These are phyloP conservation scores for Leishmania turanica DNA, from an alignment of 208 protist genomes.

Conservation along the genomic window DNA sequence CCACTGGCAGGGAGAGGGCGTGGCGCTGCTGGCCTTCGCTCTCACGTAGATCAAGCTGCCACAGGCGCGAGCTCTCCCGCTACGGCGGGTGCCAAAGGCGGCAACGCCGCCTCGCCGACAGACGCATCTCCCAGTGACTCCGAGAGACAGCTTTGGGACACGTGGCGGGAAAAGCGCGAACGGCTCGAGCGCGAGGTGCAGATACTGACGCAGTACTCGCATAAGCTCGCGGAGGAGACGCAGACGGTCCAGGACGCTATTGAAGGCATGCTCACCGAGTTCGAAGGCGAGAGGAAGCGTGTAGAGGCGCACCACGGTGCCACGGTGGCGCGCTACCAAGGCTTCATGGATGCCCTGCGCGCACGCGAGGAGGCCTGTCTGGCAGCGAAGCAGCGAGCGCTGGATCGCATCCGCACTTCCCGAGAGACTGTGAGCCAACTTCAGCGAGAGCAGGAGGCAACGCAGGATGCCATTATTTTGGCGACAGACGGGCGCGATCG, in stretches of 20 bases:
- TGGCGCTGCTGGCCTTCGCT: neutral
- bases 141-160: slow-evolving; percentile 3
- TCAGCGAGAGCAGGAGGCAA: slow-evolving; percentile 29
- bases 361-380: slow-evolving; percentile 42
- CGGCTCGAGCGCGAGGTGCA: slow-evolving; percentile 26
- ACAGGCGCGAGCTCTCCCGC: neutral
- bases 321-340: slow-evolving; percentile 20
- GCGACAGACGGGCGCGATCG: slow-evolving; percentile 44
- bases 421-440: slow-evolving; percentile 25
- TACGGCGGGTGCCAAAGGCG: neutral
- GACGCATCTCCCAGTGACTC: neutral
- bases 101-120: neutral
- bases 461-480: slow-evolving; percentile 69
- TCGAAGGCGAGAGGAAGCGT: slow-evolving; percentile 26
- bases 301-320: slow-evolving; percentile 23
- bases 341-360: slow-evolving; percentile 21
- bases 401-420: slow-evolving; percentile 37
- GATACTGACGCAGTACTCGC: slow-evolving; percentile 12
- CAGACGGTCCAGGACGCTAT: slow-evolving; percentile 29
- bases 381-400: slow-evolving; percentile 36
- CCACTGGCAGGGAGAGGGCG: neutral
- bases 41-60: neutral
- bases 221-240: slow-evolving; percentile 20
- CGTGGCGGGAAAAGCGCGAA: slow-evolving; percentile 24
- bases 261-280: slow-evolving; percentile 32